phyloP scores from a whole-genome alignment of 768 basidiomycete genomes.

The Daedaleopsis nitida region DNA sequence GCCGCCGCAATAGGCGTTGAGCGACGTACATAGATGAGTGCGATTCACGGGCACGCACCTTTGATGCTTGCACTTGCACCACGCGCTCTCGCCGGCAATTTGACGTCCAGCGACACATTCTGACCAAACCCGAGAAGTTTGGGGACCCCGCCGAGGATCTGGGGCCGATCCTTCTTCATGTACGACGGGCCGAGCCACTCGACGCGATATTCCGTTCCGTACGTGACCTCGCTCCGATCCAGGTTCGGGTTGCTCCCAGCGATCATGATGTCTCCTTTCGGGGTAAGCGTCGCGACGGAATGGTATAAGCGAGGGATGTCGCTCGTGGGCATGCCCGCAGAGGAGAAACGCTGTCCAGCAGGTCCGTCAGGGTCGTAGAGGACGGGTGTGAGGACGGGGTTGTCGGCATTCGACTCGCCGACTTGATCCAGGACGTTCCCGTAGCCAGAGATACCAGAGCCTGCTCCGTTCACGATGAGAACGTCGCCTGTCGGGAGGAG shows the following conservation, averaged over 20 bases:
- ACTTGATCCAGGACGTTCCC: constrained; percentile 70
- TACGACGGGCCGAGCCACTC: constrained; percentile 89
- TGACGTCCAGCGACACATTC: constrained; percentile 48
- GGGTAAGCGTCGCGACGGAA: constrained; percentile 80
- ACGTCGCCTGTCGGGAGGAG: constrained; percentile 77
- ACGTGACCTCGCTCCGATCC: constrained; percentile 70
- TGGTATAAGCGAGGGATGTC: constrained; percentile 78
- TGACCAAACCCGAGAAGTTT: constrained; percentile 47
- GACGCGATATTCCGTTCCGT: constrained; percentile 86
- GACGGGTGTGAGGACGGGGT: constrained; percentile 67
- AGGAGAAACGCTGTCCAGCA: constrained; percentile 58
- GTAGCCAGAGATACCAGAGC: constrained; percentile 75
- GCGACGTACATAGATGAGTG: neutral
- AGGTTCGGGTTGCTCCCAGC: constrained; percentile 85
- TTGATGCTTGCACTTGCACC: constrained; percentile 37
- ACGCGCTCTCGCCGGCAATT: constrained; percentile 37
- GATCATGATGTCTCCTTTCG: constrained; percentile 71
- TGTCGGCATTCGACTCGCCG: constrained; percentile 77
- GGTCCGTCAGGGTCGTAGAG: constrained; percentile 65
- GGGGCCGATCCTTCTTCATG: constrained; percentile 61
- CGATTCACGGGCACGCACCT: constrained; percentile 37
- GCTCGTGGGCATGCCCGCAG: constrained; percentile 60
- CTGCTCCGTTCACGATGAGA: constrained; percentile 76
- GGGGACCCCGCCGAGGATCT: constrained; percentile 37
- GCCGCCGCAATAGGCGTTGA: neutral